phyloP scores from a whole-genome alignment of 805 yeast species.

The Scheffersomyces amazonensis region DNA sequence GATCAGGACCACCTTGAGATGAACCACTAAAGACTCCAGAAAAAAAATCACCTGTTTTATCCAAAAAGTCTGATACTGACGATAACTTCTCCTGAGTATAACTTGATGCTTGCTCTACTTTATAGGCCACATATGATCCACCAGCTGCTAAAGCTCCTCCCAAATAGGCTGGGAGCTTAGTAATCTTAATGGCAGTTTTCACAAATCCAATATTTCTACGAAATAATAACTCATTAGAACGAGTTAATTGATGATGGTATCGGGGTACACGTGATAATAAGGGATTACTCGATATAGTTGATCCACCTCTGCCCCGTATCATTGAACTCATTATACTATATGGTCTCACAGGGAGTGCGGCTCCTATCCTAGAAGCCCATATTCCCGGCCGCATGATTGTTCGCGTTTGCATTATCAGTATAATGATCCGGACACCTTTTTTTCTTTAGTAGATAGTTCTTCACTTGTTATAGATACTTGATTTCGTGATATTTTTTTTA shows the following conservation, averaged over 20 bases:
- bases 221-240: neutral
- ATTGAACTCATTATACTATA: no score
- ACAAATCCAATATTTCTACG: conserved; percentile 32
- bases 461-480: no score
- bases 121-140: conserved; percentile 87
- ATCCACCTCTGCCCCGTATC: no score
- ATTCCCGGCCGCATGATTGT: no score
- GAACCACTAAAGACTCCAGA: conserved; percentile 26
- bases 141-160: conserved; percentile 96
- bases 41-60: conserved; percentile 44
- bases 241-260: no score
- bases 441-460: no score
- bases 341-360: no score
- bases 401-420: no score
- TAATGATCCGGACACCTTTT: no score
- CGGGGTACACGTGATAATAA: neutral
- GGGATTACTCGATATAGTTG: no score
- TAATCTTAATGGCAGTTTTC: conserved; percentile 51
- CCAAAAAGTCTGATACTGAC: conserved; percentile 58
- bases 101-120: conserved; percentile 80
- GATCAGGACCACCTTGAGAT: conserved; percentile 17
- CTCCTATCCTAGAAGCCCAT: no score
- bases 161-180: conserved; percentile 71
- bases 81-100: conserved; percentile 67
- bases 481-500: no score